Conservation (phyloP, 768 basidiomycete species). For the Pholiota microspora region DNA sequence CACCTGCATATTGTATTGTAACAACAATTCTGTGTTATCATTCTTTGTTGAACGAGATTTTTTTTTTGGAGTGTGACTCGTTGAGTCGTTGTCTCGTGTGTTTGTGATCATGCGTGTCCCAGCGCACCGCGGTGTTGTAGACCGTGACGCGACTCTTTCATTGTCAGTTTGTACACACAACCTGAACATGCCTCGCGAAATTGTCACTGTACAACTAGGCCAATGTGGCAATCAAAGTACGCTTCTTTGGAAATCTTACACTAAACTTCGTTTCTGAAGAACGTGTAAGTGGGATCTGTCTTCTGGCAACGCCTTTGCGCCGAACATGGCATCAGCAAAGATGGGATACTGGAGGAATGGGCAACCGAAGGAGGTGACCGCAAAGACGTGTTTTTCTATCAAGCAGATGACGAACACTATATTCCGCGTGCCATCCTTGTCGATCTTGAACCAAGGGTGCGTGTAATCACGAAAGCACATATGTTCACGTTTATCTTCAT, state of each 20-base stretch:
- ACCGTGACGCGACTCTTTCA: too few relatives aligned
- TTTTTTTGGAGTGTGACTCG: conserved; percentile 18
- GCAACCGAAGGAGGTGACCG: conserved; percentile 93
- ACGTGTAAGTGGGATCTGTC: conserved; percentile 81
- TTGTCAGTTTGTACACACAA: background rate
- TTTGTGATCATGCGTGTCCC: conserved; percentile 19
- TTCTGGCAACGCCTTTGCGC: conserved; percentile 99
- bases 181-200: conserved; percentile 70
- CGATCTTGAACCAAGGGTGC: conserved; percentile 93
- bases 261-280: conserved; percentile 3
- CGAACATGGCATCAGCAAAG: conserved; percentile 95
- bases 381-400: conserved; percentile 99
- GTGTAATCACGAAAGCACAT: conserved; percentile 22
- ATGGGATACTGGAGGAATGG: conserved; percentile 96
- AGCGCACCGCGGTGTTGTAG: too few relatives aligned
- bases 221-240: conserved; percentile 92
- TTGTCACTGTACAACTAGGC: conserved; percentile 79
- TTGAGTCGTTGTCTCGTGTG: conserved; percentile 13
- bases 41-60: conserved; percentile 27
- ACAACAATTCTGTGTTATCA: conserved; percentile 50
- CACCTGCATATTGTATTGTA: conserved; percentile 86
- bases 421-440: conserved; percentile 96
- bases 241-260: conserved; percentile 24
- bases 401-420: conserved; percentile 99
- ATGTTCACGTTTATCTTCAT: background rate